A percentile compares a stretch with the other conserved stretches of the same genome.
These are phyloP conservation scores for Sesbania bispinosa DNA, from an alignment of 306 rosid genomes.

Conservation along the genomic window DNA sequence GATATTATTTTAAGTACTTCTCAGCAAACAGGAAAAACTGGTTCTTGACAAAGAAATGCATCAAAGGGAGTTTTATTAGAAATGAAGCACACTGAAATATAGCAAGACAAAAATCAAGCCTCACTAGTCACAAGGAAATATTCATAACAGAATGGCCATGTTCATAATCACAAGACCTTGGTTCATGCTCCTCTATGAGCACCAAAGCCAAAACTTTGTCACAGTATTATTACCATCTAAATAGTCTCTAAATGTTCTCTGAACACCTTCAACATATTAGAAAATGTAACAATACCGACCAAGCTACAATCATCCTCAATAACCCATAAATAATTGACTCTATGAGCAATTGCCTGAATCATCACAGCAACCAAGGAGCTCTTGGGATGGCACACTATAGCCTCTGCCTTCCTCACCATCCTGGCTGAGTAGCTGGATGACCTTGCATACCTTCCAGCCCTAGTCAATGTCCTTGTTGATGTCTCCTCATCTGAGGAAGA, in stretches of 20 bases:
- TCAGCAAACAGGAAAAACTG: too few species aligned
- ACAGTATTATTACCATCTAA: background rate
- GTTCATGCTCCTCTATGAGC: constrained; percentile 9
- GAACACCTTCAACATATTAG: constrained; percentile 73
- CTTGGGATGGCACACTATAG: constrained; percentile 85
- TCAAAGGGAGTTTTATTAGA: constrained; percentile 4
- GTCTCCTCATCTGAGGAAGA: constrained; percentile 89
- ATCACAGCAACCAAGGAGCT: constrained; percentile 90
- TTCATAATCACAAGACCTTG: constrained; percentile 10
- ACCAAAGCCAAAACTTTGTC: constrained; percentile 20
- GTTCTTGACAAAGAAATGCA: too few species aligned
- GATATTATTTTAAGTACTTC: too few species aligned
- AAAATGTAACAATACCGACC: constrained; percentile 81
- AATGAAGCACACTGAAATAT: constrained; percentile 1
- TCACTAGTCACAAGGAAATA: constrained; percentile 15
- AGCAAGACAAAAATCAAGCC: constrained; percentile 16
- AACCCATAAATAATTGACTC: constrained; percentile 94
- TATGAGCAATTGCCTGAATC: constrained; percentile 96
- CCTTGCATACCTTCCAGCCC: constrained; percentile 54
- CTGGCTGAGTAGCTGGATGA: constrained; percentile 78
- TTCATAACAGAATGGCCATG: constrained; percentile 9
- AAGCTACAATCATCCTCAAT: constrained; percentile 85
- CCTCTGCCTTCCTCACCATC: constrained; percentile 80
- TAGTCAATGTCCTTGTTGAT: constrained; percentile 30
- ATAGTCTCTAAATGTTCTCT: constrained; percentile 55